Evolutionary conservation across 768 basidiomycete species (phyloP).

Genomic region (Boletus vinaceobasis): DNA sequence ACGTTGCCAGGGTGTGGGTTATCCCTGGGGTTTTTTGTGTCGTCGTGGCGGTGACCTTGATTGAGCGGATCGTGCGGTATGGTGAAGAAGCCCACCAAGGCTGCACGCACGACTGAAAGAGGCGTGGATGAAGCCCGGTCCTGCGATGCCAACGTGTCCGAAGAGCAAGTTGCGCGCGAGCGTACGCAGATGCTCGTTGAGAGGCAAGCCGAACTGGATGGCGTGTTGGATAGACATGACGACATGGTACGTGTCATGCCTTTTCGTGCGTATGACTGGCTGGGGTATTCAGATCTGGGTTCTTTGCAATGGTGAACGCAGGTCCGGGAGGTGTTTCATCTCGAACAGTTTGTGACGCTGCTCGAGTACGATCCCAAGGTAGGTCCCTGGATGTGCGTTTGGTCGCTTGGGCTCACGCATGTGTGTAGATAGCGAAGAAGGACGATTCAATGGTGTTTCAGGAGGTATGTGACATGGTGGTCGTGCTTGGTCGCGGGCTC

Average conservation of each 20-base stretch:
- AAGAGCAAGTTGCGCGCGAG: slow-evolving; percentile 31
- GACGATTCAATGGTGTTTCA: slow-evolving; percentile 73
- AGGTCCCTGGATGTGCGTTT: slow-evolving; percentile 12
- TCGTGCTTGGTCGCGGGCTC: not conserved
- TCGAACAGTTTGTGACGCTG: slow-evolving; percentile 77
- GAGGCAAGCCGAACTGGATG: slow-evolving; percentile 57
- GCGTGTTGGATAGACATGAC: slow-evolving; percentile 66
- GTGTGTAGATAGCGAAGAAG: slow-evolving; percentile 58
- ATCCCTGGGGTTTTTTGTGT: not conserved
- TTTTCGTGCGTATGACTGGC: not conserved
- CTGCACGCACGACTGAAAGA: not conserved
- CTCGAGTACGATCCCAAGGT: slow-evolving; percentile 76
- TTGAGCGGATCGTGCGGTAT: slow-evolving; percentile 7
- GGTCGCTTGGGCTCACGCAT: not conserved
- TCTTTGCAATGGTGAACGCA: slow-evolving; percentile 25
- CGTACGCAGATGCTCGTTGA: slow-evolving; percentile 50
- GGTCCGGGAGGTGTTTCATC: slow-evolving; percentile 87
- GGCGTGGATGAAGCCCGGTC: not conserved
- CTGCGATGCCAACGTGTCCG: slow-evolving; percentile 4
- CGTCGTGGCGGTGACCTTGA: slow-evolving; percentile 6
- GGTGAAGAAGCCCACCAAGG: slow-evolving; percentile 22
- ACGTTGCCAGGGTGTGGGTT: not conserved
- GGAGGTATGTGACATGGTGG: slow-evolving; percentile 47
- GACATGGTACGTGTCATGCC: slow-evolving; percentile 53
- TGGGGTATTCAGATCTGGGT: not conserved